A percentile compares a stretch with the other conserved stretches of the same genome.
Conservation (phyloP, 768 basidiomycete genomes). For the Chlorophyllum brunneum region DNA sequence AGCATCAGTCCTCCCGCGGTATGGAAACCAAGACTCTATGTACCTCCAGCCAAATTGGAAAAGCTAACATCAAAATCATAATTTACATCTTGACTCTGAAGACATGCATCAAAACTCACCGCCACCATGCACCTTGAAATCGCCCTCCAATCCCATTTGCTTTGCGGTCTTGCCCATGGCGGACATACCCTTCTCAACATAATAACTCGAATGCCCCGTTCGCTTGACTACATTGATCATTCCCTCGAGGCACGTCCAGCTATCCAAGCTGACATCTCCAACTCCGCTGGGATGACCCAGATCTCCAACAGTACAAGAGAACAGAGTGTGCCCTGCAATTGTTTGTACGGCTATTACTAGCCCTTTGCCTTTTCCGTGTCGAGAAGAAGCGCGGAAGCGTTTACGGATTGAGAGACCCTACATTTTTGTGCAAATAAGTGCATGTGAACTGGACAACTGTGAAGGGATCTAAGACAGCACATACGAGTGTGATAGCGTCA, state of each 20-base stretch:
- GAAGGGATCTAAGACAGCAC: slow-evolving; percentile 7
- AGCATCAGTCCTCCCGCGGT: background rate
- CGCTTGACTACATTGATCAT: slow-evolving; percentile 77
- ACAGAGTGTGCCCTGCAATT: slow-evolving; percentile 73
- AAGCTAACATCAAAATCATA: slow-evolving; percentile 43
- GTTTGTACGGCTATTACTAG: slow-evolving; percentile 79
- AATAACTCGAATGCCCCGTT: slow-evolving; percentile 82
- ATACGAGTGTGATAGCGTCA: slow-evolving; percentile 75
- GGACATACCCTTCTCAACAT: slow-evolving; percentile 83
- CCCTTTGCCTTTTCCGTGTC: slow-evolving; percentile 76
- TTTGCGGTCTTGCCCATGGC: slow-evolving; percentile 77
- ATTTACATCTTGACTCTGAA: background rate
- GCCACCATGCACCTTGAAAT: slow-evolving; percentile 68
- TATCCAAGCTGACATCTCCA: slow-evolving; percentile 77
- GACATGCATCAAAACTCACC: slow-evolving; percentile 44
- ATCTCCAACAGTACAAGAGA: slow-evolving; percentile 83
- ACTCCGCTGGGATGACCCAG: slow-evolving; percentile 61
- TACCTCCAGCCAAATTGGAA: slow-evolving; percentile 84
- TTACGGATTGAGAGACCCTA: slow-evolving; percentile 75
- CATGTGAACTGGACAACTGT: background rate
- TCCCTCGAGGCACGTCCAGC: slow-evolving; percentile 73
- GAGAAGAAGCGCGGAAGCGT: slow-evolving; percentile 69
- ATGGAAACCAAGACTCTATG: slow-evolving; percentile 10
- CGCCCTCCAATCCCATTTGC: slow-evolving; percentile 66
- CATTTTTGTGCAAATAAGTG: background rate